Evolutionary conservation across 2,329 filamentous ascomycete species (phyloP).

Genomic region (Ophiostoma australiae): DNA sequence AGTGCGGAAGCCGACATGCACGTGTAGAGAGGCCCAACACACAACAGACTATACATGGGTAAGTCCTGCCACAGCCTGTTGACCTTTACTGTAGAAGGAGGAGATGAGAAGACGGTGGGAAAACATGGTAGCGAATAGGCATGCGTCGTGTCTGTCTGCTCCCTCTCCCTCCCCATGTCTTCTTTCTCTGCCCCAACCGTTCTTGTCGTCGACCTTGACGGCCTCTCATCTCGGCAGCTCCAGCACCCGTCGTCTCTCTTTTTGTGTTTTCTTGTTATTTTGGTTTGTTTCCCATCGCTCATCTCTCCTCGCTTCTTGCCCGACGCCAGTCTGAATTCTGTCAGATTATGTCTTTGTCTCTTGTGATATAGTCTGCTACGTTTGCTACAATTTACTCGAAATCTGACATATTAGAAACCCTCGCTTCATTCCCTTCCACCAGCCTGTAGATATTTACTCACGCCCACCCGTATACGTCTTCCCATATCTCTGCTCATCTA

Average conservation of each 20-base stretch:
- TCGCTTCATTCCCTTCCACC: constrained; percentile 2
- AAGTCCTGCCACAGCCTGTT: not conserved
- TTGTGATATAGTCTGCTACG: not conserved
- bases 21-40: not conserved
- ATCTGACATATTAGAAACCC: not conserved
- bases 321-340: not conserved
- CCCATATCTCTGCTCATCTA: constrained; percentile 12
- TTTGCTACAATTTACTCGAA: not conserved
- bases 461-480: not conserved
- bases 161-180: not conserved
- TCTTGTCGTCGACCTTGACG: constrained; percentile 11
- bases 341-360: not conserved
- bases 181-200: not conserved
- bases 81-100: not conserved
- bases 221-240: not conserved
- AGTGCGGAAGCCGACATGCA: not conserved
- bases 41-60: not conserved
- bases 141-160: not conserved
- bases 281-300: not conserved
- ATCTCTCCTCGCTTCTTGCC: not conserved
- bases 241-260: no score
- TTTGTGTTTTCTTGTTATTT: no score
- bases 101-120: not conserved
- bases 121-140: not conserved
- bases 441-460: not conserved